Conservation (phyloP, 1,284 basidiomycete genomes). For the Rhodofomes roseus region DNA sequence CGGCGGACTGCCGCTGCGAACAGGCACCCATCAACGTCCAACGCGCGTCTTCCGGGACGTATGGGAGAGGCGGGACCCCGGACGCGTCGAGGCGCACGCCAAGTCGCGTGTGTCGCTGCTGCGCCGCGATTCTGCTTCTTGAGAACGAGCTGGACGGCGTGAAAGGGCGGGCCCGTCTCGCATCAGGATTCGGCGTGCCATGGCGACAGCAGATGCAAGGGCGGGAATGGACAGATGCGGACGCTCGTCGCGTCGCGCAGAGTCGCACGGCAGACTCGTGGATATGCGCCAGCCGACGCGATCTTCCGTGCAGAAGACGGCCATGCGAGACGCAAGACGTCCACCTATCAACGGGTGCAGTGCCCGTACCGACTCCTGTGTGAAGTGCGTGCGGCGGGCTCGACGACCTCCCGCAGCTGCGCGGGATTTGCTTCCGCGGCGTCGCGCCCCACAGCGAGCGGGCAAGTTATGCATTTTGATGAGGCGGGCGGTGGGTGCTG, state of each 20-base stretch:
- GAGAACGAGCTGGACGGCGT: too few relatives aligned
- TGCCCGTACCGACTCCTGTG: background rate
- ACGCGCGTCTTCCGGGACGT: background rate
- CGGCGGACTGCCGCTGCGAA: background rate
- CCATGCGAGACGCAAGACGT: background rate
- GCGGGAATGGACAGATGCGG: background rate
- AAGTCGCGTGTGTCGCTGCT: background rate
- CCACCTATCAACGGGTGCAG: background rate
- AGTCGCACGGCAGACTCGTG: background rate
- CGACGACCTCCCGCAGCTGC: too few relatives aligned
- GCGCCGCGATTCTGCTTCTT: background rate
- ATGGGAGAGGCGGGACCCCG: background rate
- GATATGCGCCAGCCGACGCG: background rate
- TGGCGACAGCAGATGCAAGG: background rate
- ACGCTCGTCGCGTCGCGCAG: background rate
- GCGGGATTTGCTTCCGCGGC: constrained; percentile 1
- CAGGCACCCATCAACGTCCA: background rate
- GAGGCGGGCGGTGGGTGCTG: background rate
- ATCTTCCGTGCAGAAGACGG: background rate
- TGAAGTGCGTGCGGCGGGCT: too few relatives aligned
- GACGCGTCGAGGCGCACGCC: background rate
- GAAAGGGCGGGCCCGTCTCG: background rate
- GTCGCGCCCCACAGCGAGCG: background rate
- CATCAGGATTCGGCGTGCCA: background rate
- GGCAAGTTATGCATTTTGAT: background rate